Conservation (phyloP, 169 alveolate genomes). For the Plasmodium knowlesi region DNA sequence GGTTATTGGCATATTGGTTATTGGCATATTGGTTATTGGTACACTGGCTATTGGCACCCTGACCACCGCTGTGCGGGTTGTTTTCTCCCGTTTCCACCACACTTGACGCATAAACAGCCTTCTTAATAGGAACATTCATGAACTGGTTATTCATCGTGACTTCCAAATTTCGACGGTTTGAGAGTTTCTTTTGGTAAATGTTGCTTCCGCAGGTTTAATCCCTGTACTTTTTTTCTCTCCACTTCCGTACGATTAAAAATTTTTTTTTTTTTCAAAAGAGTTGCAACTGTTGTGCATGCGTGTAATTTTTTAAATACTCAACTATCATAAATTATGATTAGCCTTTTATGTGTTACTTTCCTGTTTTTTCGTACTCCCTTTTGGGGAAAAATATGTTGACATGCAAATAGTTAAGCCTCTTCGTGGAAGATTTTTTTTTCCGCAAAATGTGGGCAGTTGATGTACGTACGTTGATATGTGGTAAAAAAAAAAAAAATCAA, state of each 20-base stretch:
- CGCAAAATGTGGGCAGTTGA: neutral
- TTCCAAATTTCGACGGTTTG: neutral
- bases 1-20: neutral
- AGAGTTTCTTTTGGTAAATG: neutral
- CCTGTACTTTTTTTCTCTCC: neutral
- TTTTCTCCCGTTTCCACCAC: slow-evolving; percentile 3
- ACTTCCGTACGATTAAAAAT: neutral
- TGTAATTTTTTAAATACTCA: neutral
- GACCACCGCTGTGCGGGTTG: neutral
- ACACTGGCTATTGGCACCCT: neutral
- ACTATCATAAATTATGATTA: neutral
- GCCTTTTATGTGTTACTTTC: neutral
- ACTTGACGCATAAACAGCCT: slow-evolving; percentile 16
- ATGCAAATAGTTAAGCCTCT: neutral
- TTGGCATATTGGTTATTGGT: neutral
- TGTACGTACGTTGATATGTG: slow-evolving; percentile 6
- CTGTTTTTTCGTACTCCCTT: neutral
- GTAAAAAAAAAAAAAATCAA: neutral
- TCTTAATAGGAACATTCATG: slow-evolving; percentile 15
- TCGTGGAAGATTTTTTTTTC: neutral
- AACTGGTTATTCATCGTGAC: slow-evolving; percentile 24
- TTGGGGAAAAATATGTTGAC: neutral
- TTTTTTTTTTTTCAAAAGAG: neutral
- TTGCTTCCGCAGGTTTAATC: neutral
- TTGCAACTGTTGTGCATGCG: neutral